Evolutionary conservation across 75 land plant genomes (phyloP), one percentile per base, ranked within the genome.

Genomic region (Sequoiadendron giganteum): DNA sequence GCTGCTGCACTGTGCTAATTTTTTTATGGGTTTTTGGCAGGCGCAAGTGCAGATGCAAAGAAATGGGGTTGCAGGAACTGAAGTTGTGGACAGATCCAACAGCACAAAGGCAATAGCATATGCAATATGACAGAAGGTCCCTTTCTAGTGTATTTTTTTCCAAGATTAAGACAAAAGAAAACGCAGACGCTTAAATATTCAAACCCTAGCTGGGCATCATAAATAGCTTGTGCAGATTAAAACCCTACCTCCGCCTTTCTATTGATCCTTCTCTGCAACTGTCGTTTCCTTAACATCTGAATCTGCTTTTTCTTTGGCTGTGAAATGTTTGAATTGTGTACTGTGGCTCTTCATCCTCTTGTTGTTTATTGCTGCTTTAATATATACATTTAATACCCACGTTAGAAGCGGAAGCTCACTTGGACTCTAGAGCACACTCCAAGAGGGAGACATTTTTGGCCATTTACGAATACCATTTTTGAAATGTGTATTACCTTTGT

Each of bases 81-180:
- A 34, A 75, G 77, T 75, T 32, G 47, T 82, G 54, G 8, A 82
- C 48, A n/a, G 84, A 82, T 82, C 52, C 84, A 82, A 82, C 48
- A 45, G 48, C 54, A 28, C 70, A 25, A 28, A 25, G 10, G 30
- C 70, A 65, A 25, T 6, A 65, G 30, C 70, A 25, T 25, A 30
- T 65, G 70, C 70, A 65, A 65, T 8, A 65, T 28, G n/a, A 25
- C 70, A 65, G 9, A 25, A 1, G 6, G 70, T 8, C 70, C 70
- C n/a, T 65, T 65, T 65, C n/a, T 65, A 28, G 7, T 25, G 70
- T 8, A 25, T 65, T 65, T 21, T 65, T 25, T 65, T 65, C n/a
- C 1, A 65, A 25, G n/a, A 30, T 25, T 65, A 28, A 25, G 28
- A 65, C 70, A 25, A 5, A 18, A 65, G 1, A 65, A 25, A 65